Evolutionary conservation across 2,329 filamentous ascomycete genomes (phyloP).

Genomic region (Neocucurbitaria cava): DNA sequence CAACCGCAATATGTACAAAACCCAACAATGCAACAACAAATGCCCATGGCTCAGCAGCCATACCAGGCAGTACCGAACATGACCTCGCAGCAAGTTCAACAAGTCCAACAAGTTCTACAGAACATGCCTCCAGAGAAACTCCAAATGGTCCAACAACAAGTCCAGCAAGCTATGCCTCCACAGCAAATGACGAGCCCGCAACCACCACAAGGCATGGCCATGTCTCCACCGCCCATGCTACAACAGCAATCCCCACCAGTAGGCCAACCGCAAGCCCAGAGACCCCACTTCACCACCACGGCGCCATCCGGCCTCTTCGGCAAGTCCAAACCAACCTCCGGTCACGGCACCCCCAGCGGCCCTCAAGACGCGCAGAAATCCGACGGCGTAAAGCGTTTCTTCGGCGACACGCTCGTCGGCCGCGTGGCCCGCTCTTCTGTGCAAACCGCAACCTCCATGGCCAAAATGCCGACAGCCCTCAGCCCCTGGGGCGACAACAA

Average conservation of each 20-base stretch:
- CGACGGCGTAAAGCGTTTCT: constrained; percentile 41
- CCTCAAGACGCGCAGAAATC: constrained; percentile 39
- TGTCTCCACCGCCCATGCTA: constrained; percentile 15
- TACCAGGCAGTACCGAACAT: constrained; percentile 31
- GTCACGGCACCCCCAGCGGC: constrained; percentile 25
- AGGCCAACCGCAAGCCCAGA: constrained; percentile 23
- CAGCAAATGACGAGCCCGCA: constrained; percentile 14
- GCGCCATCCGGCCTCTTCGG: constrained; percentile 37
- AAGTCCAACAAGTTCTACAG: constrained; percentile 39
- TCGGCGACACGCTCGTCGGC: constrained; percentile 47
- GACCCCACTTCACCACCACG: constrained; percentile 29
- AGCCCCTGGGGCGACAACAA: constrained; percentile 51
- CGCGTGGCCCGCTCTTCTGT: constrained; percentile 45
- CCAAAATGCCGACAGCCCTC: constrained; percentile 43
- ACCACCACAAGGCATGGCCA: constrained; percentile 6
- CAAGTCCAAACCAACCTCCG: constrained; percentile 22
- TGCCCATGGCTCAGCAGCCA: constrained; percentile 20
- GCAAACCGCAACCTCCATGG: constrained; percentile 40
- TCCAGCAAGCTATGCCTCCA: constrained; percentile 18
- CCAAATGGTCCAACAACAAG: constrained; percentile 38
- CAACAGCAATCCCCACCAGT: constrained; percentile 20
- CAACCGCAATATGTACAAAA: constrained; percentile 18
- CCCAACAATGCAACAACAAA: constrained; percentile 16
- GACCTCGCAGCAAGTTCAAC: constrained; percentile 36
- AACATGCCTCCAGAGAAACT: constrained; percentile 42